Percentiles rank a stretch among this genome's conserved stretches.
Evolutionary conservation across 805 yeast species (phyloP).

Genomic region (Debaryomyces tyrocola): DNA sequence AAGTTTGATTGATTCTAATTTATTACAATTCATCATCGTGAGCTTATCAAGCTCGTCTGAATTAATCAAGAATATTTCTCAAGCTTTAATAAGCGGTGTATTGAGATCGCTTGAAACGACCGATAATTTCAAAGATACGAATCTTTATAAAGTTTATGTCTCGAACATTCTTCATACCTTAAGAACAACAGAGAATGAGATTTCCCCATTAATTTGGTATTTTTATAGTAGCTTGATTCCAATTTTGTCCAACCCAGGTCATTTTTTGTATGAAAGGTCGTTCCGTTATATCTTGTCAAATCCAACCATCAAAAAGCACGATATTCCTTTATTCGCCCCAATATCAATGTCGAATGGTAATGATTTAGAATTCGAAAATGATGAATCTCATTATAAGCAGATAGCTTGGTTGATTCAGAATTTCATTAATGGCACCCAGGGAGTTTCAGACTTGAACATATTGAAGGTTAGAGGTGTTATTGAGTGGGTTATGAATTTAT

Average conservation of each 20-base stretch:
- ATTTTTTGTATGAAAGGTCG: slow-evolving; percentile 69
- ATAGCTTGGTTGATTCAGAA: slow-evolving; percentile 63
- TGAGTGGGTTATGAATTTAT: slow-evolving; percentile 64
- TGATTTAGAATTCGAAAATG: slow-evolving; percentile 32
- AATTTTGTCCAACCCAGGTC: slow-evolving; percentile 67
- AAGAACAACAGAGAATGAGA: slow-evolving; percentile 9
- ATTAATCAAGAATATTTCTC: slow-evolving; percentile 34
- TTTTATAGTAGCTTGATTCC: slow-evolving; percentile 56
- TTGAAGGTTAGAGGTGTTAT: slow-evolving; percentile 55
- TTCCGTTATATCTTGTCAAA: slow-evolving; percentile 63
- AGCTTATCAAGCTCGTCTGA: slow-evolving; percentile 40
- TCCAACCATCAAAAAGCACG: slow-evolving; percentile 42
- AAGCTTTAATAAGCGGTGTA: slow-evolving; percentile 45
- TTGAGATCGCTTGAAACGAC: slow-evolving; percentile 38
- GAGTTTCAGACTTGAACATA: slow-evolving; percentile 50
- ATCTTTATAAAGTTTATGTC: slow-evolving; percentile 53
- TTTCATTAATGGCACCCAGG: slow-evolving; percentile 48
- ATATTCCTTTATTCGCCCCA: slow-evolving; percentile 46
- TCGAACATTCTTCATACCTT: slow-evolving; percentile 45
- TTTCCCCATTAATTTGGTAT: slow-evolving; percentile 53
- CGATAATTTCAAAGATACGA: slow-evolving; percentile 53
- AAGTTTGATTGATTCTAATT: slow-evolving; percentile 54
- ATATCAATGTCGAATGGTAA: slow-evolving; percentile 29
- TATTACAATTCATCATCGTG: slow-evolving; percentile 52
- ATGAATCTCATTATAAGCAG: slow-evolving; percentile 55